Evolutionary conservation across 331 rosid genomes (phyloP).

Genomic region (Spiraea crenata): DNA sequence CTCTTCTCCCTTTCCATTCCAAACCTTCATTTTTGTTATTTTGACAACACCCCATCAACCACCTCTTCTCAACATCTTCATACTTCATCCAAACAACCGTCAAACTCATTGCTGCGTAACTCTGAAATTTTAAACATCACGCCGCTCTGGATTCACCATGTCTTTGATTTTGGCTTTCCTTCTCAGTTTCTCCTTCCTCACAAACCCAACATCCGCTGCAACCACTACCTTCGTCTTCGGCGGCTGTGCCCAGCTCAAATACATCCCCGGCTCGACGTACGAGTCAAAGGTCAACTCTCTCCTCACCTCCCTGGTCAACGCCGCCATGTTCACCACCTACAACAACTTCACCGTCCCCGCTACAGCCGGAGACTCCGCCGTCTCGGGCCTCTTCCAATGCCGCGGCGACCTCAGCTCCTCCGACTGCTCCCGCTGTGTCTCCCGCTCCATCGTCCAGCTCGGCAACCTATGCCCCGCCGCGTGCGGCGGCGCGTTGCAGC

Average conservation of each 20-base stretch:
- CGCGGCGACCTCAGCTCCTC: conserved; percentile 60
- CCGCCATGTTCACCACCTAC: conserved; percentile 60
- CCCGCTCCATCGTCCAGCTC: conserved; percentile 55
- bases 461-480: conserved; percentile 58
- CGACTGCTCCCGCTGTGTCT: conserved; percentile 65
- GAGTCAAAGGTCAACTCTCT: conserved; percentile 61
- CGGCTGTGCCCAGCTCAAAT: conserved; percentile 72
- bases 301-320: conserved; percentile 64
- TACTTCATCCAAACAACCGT: neutral
- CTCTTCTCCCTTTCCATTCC: neutral
- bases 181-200: conserved; percentile 18
- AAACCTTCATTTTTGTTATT: neutral
- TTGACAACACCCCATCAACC: neutral
- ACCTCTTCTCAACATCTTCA: neutral
- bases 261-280: conserved; percentile 49
- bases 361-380: conserved; percentile 32
- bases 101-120: no score
- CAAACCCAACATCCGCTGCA: conserved; percentile 34
- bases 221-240: conserved; percentile 58
- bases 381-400: conserved; percentile 84
- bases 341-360: conserved; percentile 58
- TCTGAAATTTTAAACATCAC: no score
- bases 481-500: conserved; percentile 85
- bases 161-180: neutral
- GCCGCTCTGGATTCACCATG: conserved; percentile 8